Evolutionary conservation across 2,329 filamentous ascomycete genomes (phyloP).

Genomic region (Hypocreales sp.): DNA sequence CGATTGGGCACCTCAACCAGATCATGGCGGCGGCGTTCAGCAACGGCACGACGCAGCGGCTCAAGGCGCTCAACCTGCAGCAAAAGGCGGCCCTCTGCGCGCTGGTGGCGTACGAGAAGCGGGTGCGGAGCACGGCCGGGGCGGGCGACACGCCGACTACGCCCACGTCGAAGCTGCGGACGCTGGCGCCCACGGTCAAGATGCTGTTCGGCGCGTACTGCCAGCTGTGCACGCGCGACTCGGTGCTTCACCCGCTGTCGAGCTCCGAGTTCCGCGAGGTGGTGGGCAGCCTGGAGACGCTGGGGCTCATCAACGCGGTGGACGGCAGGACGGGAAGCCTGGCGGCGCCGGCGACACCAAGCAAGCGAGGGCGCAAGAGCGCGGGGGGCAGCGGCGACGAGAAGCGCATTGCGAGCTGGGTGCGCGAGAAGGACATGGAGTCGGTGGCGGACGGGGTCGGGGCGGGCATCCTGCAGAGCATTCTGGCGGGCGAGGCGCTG

Average conservation of each 20-base stretch:
- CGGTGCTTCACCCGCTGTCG: slow-evolving; percentile 78
- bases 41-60: slow-evolving; percentile 71
- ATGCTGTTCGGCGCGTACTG: slow-evolving; percentile 73
- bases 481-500: slow-evolving; percentile 44
- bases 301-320: slow-evolving; percentile 60
- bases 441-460: slow-evolving; percentile 50
- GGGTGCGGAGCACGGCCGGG: slow-evolving; percentile 37
- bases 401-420: slow-evolving; percentile 61
- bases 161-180: slow-evolving; percentile 45
- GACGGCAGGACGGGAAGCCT: slow-evolving; percentile 58
- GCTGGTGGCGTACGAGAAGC: slow-evolving; percentile 72
- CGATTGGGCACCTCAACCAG: slow-evolving; percentile 80
- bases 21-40: slow-evolving; percentile 82
- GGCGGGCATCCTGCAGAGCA: slow-evolving; percentile 44
- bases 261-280: slow-evolving; percentile 92
- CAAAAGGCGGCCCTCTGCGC: slow-evolving; percentile 92
- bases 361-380: slow-evolving; percentile 47
- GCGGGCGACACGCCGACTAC: slow-evolving; percentile 26
- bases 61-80: slow-evolving; percentile 81
- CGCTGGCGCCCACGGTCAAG: slow-evolving; percentile 64
- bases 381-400: slow-evolving; percentile 49
- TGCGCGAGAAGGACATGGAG: slow-evolving; percentile 66
- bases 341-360: slow-evolving; percentile 49
- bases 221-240: slow-evolving; percentile 68
- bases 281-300: slow-evolving; percentile 72